phyloP scores from a whole-genome alignment of 208 protist genomes.

The Porcisia deanei region DNA sequence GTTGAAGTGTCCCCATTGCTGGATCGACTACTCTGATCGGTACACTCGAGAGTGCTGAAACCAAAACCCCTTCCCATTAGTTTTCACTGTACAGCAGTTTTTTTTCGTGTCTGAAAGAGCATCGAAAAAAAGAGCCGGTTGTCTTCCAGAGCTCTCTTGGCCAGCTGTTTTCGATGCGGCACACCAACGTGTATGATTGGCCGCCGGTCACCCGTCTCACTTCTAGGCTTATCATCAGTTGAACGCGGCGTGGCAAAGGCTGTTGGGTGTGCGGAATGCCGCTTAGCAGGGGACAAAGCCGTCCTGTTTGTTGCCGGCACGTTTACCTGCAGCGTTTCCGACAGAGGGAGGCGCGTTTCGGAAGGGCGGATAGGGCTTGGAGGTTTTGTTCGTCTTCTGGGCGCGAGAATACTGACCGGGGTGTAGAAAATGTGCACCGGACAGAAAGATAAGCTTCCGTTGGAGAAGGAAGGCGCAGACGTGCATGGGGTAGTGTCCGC shows the following conservation, averaged over 20 bases:
- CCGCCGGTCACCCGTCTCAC: not conserved
- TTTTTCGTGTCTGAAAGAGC: not conserved
- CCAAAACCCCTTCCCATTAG: too few relatives aligned
- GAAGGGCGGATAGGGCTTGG: not conserved
- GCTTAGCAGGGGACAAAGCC: not conserved
- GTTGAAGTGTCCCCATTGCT: too few relatives aligned
- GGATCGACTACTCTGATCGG: too few relatives aligned
- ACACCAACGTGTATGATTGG: slow-evolving; percentile 44
- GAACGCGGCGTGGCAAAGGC: not conserved
- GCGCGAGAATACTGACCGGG: slow-evolving; percentile 22
- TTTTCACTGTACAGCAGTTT: not conserved
- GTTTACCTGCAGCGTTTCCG: slow-evolving; percentile 1
- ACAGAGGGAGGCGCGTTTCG: slow-evolving; percentile 8
- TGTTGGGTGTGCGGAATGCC: not conserved
- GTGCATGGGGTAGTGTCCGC: slow-evolving; percentile 8
- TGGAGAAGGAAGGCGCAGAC: not conserved
- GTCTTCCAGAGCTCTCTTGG: slow-evolving; percentile 72
- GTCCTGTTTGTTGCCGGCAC: not conserved
- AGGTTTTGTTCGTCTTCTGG: not conserved
- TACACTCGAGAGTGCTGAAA: not conserved
- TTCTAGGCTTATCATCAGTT: not conserved
- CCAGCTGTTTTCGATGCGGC: slow-evolving; percentile 59
- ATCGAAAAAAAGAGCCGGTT: slow-evolving; percentile 61
- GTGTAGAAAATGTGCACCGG: slow-evolving; percentile 15
- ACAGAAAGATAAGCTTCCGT: slow-evolving; percentile 16